Evolutionary conservation across 768 basidiomycete genomes (phyloP).

Genomic region (Lanmaoa pseudosensibilis): DNA sequence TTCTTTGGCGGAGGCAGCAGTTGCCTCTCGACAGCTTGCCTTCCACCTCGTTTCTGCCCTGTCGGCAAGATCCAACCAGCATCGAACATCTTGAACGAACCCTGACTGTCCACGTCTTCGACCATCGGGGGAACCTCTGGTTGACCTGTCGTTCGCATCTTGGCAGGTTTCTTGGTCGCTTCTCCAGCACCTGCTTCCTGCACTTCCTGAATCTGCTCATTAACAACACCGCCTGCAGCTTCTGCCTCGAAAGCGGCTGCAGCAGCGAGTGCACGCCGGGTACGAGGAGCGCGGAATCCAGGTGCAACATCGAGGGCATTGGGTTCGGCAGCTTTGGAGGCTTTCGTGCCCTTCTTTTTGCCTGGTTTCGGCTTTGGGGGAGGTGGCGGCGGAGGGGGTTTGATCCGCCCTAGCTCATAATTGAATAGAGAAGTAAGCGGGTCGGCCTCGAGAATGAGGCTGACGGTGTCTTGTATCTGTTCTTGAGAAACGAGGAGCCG

Average conservation of each 20-base stretch:
- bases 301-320: slow-evolving; percentile 40
- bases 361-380: slow-evolving; percentile 43
- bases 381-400: slow-evolving; percentile 60
- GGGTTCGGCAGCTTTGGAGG: slow-evolving; percentile 20
- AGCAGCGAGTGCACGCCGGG: slow-evolving; percentile 44
- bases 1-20: slow-evolving; percentile 55
- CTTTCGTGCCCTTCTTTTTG: slow-evolving; percentile 40
- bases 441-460: slow-evolving; percentile 53
- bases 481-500: slow-evolving; percentile 55
- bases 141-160: slow-evolving; percentile 25
- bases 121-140: slow-evolving; percentile 56
- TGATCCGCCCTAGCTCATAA: slow-evolving; percentile 62
- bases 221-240: slow-evolving; percentile 21
- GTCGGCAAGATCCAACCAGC: slow-evolving; percentile 84
- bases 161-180: slow-evolving; percentile 29
- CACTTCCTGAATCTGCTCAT: slow-evolving; percentile 8
- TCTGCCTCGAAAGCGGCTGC: slow-evolving; percentile 46
- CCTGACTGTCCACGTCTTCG: slow-evolving; percentile 66
- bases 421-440: slow-evolving; percentile 68
- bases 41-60: slow-evolving; percentile 65
- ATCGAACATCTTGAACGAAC: slow-evolving; percentile 81
- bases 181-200: slow-evolving; percentile 14
- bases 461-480: slow-evolving; percentile 50
- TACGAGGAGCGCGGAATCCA: slow-evolving; percentile 51
- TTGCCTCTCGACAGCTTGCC: slow-evolving; percentile 47